These are phyloP conservation scores for Cyclotella cryptica DNA, from an alignment of 108 stramenopile species.

Conservation along the genomic window DNA sequence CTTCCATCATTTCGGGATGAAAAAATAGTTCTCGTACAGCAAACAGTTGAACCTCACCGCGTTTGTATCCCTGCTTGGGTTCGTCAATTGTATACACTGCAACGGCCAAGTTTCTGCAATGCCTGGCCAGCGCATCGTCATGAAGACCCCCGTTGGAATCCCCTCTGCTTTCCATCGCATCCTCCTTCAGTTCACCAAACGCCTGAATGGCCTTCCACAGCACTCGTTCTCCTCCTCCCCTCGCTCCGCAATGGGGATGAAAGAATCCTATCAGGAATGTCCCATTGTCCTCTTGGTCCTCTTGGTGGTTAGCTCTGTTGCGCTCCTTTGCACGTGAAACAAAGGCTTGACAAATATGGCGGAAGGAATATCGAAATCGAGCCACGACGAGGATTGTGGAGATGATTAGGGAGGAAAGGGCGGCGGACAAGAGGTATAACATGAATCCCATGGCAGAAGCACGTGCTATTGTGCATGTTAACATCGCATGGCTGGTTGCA, in stretches of 20 bases:
- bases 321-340: too few species aligned
- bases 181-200: constrained; percentile 61
- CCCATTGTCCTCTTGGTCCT: not conserved
- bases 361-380: too few species aligned
- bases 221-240: constrained; percentile 99
- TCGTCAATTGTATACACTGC: constrained; percentile 92
- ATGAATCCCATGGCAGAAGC: not conserved
- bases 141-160: too few species aligned
- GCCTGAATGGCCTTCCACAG: constrained; percentile 93
- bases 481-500: too few species aligned
- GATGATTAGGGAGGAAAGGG: too few species aligned
- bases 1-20: constrained; percentile 12
- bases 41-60: constrained; percentile 15
- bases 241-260: constrained; percentile 87
- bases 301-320: too few species aligned
- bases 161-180: not conserved
- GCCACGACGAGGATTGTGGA: too few species aligned
- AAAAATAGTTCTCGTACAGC: constrained; percentile 22
- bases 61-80: constrained; percentile 40
- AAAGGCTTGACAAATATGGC: too few species aligned
- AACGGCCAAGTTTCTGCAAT: constrained; percentile 40
- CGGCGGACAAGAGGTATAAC: too few species aligned
- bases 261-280: constrained; percentile 74
- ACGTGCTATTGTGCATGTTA: too few species aligned
- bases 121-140: not conserved